phyloP scores from a whole-genome alignment of 495 filamentous ascomycete genomes.

The Aspergillus bridgeri region DNA sequence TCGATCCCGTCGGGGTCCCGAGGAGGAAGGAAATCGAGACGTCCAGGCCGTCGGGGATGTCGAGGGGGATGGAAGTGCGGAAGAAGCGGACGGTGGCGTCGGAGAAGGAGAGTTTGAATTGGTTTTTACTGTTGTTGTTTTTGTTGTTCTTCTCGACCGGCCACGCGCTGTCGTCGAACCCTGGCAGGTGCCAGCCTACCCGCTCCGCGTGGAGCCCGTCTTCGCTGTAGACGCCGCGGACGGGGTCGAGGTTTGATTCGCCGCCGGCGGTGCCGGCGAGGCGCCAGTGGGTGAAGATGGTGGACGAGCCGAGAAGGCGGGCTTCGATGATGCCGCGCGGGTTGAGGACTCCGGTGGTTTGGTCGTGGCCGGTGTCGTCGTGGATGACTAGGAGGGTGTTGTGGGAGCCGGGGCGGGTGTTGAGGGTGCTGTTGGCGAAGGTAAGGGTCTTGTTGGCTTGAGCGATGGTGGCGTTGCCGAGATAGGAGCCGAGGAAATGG shows the following conservation, averaged over 20 bases:
- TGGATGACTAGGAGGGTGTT: constrained; percentile 68
- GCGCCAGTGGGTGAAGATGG: constrained; percentile 60
- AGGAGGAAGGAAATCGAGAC: constrained; percentile 47
- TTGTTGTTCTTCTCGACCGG: constrained; percentile 1
- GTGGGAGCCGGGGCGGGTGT: constrained; percentile 30
- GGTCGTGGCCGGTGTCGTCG: constrained; percentile 68
- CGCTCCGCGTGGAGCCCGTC: constrained; percentile 67
- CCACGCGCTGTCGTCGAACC: constrained; percentile 50
- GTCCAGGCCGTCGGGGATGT: constrained; percentile 39
- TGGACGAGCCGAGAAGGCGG: constrained; percentile 34
- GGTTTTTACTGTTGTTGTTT: too few species aligned
- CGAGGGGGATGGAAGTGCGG: constrained; percentile 51
- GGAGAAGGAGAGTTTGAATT: constrained; percentile 37
- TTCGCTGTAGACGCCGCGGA: constrained; percentile 71
- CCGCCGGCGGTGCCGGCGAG: constrained; percentile 71
- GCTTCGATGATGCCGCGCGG: constrained; percentile 67
- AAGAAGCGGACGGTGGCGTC: constrained; percentile 54
- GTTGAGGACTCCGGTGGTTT: constrained; percentile 60
- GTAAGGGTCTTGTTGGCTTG: constrained; percentile 30
- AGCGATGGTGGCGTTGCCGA: constrained; percentile 46
- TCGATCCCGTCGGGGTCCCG: constrained; percentile 21
- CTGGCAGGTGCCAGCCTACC: constrained; percentile 63
- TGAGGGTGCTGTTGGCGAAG: constrained; percentile 46
- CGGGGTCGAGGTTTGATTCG: constrained; percentile 61
- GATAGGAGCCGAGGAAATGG: constrained; percentile 50